These are phyloP conservation scores for Xylaria sp. DNA, from an alignment of 2,329 filamentous ascomycete genomes.

Conservation along the genomic window DNA sequence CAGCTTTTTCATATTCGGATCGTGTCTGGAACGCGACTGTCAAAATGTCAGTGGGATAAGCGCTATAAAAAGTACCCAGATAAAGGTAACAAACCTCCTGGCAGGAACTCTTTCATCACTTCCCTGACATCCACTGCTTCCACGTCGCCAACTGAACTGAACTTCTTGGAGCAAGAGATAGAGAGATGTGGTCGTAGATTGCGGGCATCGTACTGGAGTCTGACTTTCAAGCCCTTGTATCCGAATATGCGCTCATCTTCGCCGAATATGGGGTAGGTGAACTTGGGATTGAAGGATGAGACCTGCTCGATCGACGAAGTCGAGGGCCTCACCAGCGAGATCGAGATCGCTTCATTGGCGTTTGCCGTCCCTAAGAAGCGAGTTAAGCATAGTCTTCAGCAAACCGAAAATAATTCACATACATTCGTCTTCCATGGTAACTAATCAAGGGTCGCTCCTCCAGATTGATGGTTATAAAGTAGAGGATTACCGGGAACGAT, in stretches of 20 bases:
- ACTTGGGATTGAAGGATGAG: slow-evolving; percentile 81
- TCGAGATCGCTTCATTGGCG: slow-evolving; percentile 70
- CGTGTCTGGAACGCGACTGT: slow-evolving; percentile 74
- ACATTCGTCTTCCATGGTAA: slow-evolving; percentile 49
- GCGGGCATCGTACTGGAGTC: slow-evolving; percentile 72
- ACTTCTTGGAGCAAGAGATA: slow-evolving; percentile 77
- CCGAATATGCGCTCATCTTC: slow-evolving; percentile 94
- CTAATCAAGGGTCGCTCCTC: background rate
- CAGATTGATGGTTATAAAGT: background rate
- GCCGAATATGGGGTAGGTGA: slow-evolving; percentile 92
- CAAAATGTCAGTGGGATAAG: slow-evolving; percentile 34
- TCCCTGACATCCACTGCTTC: slow-evolving; percentile 75
- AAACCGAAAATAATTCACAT: slow-evolving; percentile 26
- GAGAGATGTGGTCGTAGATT: slow-evolving; percentile 83
- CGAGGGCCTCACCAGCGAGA: slow-evolving; percentile 56
- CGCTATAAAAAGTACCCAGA: background rate
- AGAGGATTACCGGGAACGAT: background rate
- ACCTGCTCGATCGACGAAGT: slow-evolving; percentile 63
- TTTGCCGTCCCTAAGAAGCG: slow-evolving; percentile 63
- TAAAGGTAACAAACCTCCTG: slow-evolving; percentile 64
- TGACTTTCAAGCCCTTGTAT: slow-evolving; percentile 83
- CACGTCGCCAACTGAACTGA: slow-evolving; percentile 73
- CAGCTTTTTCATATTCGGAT: slow-evolving; percentile 69
- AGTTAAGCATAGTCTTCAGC: slow-evolving; percentile 18
- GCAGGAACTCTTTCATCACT: slow-evolving; percentile 73